These are phyloP conservation scores for Rhynchosporium agropyri DNA, from an alignment of 2,329 filamentous ascomycete species.

Conservation along the genomic window DNA sequence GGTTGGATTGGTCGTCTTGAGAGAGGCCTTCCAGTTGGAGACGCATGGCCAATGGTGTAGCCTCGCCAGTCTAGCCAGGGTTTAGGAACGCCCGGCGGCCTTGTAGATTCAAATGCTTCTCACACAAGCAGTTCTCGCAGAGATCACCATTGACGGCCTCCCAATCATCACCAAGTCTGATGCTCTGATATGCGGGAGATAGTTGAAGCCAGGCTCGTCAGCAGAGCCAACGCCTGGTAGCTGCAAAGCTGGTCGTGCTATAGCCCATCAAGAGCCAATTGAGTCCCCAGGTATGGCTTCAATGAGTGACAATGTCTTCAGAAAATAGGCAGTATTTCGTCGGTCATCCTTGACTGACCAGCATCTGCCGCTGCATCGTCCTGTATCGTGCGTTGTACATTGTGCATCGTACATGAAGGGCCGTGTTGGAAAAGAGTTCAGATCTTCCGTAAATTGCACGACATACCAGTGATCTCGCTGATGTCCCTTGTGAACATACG, in stretches of 20 bases:
- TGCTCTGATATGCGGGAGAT: background rate
- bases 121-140: background rate
- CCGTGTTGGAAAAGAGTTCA: no score
- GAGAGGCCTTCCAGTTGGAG: conserved; percentile 14
- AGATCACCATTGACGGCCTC: background rate
- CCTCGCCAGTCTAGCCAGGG: background rate
- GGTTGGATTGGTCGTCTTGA: background rate
- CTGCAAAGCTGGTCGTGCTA: background rate
- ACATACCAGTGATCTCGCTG: no score
- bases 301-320: no score
- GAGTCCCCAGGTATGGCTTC: no score
- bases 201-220: background rate
- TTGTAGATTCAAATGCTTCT: no score
- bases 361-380: background rate
- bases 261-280: no score
- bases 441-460: no score
- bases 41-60: background rate
- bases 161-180: background rate
- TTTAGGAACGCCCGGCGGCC: background rate
- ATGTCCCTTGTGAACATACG: no score
- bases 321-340: no score
- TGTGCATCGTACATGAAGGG: background rate
- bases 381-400: no score
- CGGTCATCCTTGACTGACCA: no score
- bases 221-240: background rate